These are phyloP conservation scores for Alternaria sp. DNA, from an alignment of 2,329 filamentous ascomycete genomes.

Conservation along the genomic window DNA sequence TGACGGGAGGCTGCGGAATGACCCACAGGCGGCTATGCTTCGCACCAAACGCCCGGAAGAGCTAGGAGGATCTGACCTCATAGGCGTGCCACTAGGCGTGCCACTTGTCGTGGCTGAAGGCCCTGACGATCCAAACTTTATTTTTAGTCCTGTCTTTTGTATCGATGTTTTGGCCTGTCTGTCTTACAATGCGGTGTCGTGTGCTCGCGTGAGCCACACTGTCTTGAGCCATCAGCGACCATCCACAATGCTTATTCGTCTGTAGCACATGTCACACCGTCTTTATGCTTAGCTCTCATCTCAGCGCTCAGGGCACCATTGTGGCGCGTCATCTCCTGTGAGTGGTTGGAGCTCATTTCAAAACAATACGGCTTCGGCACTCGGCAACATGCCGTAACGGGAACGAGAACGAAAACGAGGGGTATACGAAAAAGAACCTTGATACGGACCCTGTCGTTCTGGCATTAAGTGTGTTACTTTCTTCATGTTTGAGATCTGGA, in stretches of 20 bases:
- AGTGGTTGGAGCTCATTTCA: constrained; percentile 3
- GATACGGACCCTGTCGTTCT: constrained; percentile 9
- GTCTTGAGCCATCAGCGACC: neutral
- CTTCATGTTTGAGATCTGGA: constrained; percentile 7
- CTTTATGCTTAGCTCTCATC: neutral
- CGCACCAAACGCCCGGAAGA: constrained; percentile 15
- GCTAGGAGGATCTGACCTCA: constrained; percentile 30
- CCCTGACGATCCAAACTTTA: constrained; percentile 25
- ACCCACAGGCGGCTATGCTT: constrained; percentile 23
- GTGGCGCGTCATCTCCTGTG: constrained; percentile 11
- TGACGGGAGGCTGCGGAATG: constrained; percentile 22
- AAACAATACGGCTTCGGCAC: constrained; percentile 7
- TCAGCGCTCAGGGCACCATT: constrained; percentile 3
- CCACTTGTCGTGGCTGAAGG: constrained; percentile 23
- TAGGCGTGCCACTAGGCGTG: constrained; percentile 20
- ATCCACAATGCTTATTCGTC: neutral
- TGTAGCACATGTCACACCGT: constrained; percentile 7
- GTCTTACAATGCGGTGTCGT: constrained; percentile 10
- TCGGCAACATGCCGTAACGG: constrained; percentile 5
- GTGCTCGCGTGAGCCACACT: constrained; percentile 5
- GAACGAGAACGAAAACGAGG: neutral
- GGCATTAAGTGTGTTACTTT: constrained; percentile 1
- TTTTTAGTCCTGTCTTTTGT: constrained; percentile 12
- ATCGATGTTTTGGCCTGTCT: constrained; percentile 4
- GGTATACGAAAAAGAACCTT: constrained; percentile 6